Evolutionary conservation across 345 rosid species (phyloP), one percentile per base, ranked within the genome.

Genomic region (Bruguiera sexangula): DNA sequence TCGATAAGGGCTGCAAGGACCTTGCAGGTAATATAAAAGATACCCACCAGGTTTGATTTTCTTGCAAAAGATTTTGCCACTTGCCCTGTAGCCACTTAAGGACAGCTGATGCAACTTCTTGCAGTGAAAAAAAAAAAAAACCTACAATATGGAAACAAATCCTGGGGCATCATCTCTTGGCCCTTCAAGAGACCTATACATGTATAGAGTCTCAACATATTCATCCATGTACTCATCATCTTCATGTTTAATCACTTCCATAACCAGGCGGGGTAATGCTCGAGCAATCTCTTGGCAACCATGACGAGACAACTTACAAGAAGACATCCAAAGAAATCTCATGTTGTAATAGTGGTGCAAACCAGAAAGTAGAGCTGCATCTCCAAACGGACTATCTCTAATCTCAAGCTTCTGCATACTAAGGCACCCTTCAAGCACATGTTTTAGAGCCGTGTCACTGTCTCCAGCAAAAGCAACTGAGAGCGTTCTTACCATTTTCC

Each of bases 251-350:
- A 93, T 70, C 73, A 85, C 85, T 71, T 90, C 97, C 62, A 93
- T 86, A 34, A 85, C 89, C 34, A 93, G 72, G 48, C 75, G 81
- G 9, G 93, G 92, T 86, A 82, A 68, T 26, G 84, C 85, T 6
- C 43, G 79, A 58, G 97, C 91, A 68, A 93, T 70, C 76, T 77
- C 82, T 64, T 68, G 73, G 80, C 96, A 93, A 66, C 93, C 86
- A 63, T 53, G 76, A 54, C 54, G 76, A 3, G 93, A 81, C 43
- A 93, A 78, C 65, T 56, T 76, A 78, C 98, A 93, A 5, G 93
- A 71, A 8, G 98, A 90, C 96, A 93, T 87, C 97, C 98, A 93
- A 22, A 93, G 88, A 76, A 89, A 93, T 79, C 98, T 83, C 98
- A 93, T 93, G 59, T 83, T 81, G 77, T 85, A 70, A 76, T 83